Percentiles rank a stretch among this genome's conserved stretches.
phyloP scores from a whole-genome alignment of 768 basidiomycete species.

The Phallus indusiatus region DNA sequence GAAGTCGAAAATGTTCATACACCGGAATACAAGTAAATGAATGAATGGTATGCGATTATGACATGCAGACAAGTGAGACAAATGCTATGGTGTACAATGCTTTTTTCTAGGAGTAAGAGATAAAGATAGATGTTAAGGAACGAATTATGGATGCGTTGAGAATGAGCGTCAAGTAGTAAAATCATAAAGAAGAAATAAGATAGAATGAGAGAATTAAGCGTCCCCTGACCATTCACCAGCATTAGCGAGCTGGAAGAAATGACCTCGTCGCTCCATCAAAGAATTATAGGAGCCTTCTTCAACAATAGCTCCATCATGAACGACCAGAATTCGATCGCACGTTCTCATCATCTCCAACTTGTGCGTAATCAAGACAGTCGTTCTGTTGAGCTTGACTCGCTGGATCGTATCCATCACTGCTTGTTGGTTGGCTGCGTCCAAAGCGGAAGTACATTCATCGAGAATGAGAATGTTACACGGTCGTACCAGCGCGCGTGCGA shows the following conservation, averaged over 20 bases:
- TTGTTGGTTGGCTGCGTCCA: slow-evolving; percentile 78
- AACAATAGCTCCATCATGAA: slow-evolving; percentile 65
- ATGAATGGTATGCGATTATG: neutral
- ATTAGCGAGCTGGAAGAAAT: slow-evolving; percentile 68
- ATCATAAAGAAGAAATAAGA: neutral
- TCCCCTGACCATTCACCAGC: slow-evolving; percentile 60
- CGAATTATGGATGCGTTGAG: neutral
- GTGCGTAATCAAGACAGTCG: slow-evolving; percentile 90
- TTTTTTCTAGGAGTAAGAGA: neutral
- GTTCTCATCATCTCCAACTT: slow-evolving; percentile 83
- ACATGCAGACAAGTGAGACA: neutral
- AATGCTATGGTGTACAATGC: slow-evolving; percentile 4
- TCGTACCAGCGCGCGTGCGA: slow-evolving; percentile 83
- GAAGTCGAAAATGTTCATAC: neutral
- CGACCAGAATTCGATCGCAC: slow-evolving; percentile 82
- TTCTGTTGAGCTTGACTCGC: slow-evolving; percentile 54
- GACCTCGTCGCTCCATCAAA: slow-evolving; percentile 55
- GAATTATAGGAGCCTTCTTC: slow-evolving; percentile 73
- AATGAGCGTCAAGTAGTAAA: neutral
- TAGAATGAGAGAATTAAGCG: neutral
- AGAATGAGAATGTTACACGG: slow-evolving; percentile 67
- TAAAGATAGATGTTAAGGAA: neutral
- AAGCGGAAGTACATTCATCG: slow-evolving; percentile 92
- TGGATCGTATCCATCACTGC: slow-evolving; percentile 73
- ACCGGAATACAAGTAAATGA: neutral